A percentile compares a stretch with the other conserved stretches of the same genome.
These are phyloP conservation scores for Syncephalastrum monosporum DNA, from an alignment of 371 early-diverging fungal genomes.

Conservation along the genomic window DNA sequence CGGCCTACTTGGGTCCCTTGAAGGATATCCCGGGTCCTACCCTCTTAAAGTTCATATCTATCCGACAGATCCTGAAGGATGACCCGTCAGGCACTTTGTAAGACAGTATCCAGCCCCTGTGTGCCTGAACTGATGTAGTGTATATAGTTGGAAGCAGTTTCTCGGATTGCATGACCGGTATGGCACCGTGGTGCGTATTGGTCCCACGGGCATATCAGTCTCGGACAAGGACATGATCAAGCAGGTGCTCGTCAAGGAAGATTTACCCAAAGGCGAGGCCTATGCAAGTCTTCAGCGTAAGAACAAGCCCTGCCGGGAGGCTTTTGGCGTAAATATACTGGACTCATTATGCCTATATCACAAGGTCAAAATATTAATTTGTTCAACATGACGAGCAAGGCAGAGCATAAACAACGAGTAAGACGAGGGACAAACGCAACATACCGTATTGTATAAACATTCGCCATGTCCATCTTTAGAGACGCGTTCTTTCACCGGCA, in stretches of 20 bases:
- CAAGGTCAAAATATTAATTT: background rate
- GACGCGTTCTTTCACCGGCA: constrained; percentile 37
- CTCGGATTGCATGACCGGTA: constrained; percentile 4
- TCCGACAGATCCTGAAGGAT: background rate
- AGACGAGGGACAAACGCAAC: too few species aligned
- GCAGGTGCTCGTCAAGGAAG: constrained; percentile 13
- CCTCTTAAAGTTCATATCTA: background rate
- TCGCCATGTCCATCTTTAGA: constrained; percentile 3
- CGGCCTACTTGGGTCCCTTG: constrained; percentile 1
- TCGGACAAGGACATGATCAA: constrained; percentile 23
- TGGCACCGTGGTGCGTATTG: constrained; percentile 15
- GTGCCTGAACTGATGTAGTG: too few species aligned
- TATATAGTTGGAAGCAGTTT: background rate
- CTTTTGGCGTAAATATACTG: background rate
- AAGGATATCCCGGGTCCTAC: background rate
- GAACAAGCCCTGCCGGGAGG: background rate
- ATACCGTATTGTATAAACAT: too few species aligned
- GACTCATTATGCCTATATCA: constrained; percentile 4
- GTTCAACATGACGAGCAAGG: too few species aligned
- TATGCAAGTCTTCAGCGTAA: background rate
- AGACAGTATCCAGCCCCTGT: background rate
- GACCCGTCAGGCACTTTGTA: constrained; percentile 1
- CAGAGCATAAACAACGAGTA: too few species aligned
- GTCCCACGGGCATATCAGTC: constrained; percentile 6
- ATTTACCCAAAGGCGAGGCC: constrained; percentile 4